Conservation (phyloP, 257 asterid species). For the Leonotis leonurus region DNA sequence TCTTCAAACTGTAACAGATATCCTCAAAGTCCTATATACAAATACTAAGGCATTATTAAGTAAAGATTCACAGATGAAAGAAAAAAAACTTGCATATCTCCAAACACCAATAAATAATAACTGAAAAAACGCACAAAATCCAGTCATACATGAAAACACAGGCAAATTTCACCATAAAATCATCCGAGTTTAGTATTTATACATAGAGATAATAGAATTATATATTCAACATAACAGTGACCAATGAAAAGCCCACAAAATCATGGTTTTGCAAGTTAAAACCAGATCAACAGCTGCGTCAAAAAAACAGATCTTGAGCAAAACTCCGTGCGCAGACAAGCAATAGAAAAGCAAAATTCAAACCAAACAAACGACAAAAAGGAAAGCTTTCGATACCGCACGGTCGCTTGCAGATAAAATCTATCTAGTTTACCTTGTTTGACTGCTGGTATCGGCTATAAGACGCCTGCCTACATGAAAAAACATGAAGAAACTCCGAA, state of each 20-base stretch:
- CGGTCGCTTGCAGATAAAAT: not conserved
- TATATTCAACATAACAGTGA: not conserved
- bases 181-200: not conserved
- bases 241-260: slow-evolving; percentile 3
- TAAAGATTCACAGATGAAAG: not conserved
- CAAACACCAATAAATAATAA: slow-evolving; percentile 13
- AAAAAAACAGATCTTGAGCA: slow-evolving; percentile 24
- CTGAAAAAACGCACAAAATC: slow-evolving; percentile 4
- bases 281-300: slow-evolving; percentile 35
- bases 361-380: not conserved
- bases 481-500: not conserved
- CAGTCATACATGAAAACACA: not conserved
- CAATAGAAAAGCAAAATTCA: slow-evolving; percentile 10
- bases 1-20: slow-evolving; percentile 18
- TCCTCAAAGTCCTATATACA: slow-evolving; percentile 21
- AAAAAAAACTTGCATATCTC: not conserved
- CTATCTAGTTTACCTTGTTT: slow-evolving; percentile 33
- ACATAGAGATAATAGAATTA: not conserved
- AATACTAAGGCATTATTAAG: not conserved
- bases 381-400: not conserved
- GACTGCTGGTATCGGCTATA: slow-evolving; percentile 15
- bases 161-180: not conserved
- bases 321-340: not conserved
- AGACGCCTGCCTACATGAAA: slow-evolving; percentile 3
- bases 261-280: slow-evolving; percentile 4